Percentiles rank a stretch among this genome's conserved stretches.
These are phyloP conservation scores for Nothophoma quercina DNA, from an alignment of 2,329 filamentous ascomycete genomes.

Conservation along the genomic window DNA sequence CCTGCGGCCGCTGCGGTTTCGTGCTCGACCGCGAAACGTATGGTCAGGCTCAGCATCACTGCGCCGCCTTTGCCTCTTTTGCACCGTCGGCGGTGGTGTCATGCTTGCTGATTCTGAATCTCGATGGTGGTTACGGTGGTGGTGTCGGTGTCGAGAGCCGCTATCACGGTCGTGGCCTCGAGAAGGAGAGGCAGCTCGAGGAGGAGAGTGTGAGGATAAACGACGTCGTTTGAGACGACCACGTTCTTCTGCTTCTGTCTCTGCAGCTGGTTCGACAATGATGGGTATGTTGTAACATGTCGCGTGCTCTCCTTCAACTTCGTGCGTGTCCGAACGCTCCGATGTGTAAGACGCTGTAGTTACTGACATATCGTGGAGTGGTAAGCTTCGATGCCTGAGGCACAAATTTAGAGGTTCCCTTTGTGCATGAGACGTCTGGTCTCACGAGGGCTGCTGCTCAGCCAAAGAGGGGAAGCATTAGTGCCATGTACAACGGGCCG, in stretches of 20 bases:
- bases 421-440: background rate
- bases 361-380: slow-evolving; percentile 7
- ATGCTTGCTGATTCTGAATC: slow-evolving; percentile 35
- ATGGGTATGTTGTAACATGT: background rate
- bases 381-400: slow-evolving; percentile 8
- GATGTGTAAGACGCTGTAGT: slow-evolving; percentile 3
- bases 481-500: slow-evolving; percentile 28
- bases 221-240: slow-evolving; percentile 44
- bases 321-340: background rate
- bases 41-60: slow-evolving; percentile 48
- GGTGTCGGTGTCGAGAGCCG: slow-evolving; percentile 40
- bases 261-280: slow-evolving; percentile 36
- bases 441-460: background rate
- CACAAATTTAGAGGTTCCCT: background rate
- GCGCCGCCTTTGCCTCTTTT: slow-evolving; percentile 39
- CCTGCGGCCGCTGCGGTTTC: slow-evolving; percentile 35
- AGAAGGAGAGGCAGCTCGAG: slow-evolving; percentile 40
- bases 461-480: slow-evolving; percentile 18
- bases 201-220: slow-evolving; percentile 39
- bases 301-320: slow-evolving; percentile 2
- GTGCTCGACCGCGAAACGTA: slow-evolving; percentile 41
- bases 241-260: slow-evolving; percentile 36
- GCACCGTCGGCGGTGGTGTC: slow-evolving; percentile 27
- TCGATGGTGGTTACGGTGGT: slow-evolving; percentile 43
- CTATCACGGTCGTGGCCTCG: slow-evolving; percentile 45